phyloP scores from a whole-genome alignment of 2,329 filamentous ascomycete genomes.

The Ophiocordyceps camponoti-leonardi region DNA sequence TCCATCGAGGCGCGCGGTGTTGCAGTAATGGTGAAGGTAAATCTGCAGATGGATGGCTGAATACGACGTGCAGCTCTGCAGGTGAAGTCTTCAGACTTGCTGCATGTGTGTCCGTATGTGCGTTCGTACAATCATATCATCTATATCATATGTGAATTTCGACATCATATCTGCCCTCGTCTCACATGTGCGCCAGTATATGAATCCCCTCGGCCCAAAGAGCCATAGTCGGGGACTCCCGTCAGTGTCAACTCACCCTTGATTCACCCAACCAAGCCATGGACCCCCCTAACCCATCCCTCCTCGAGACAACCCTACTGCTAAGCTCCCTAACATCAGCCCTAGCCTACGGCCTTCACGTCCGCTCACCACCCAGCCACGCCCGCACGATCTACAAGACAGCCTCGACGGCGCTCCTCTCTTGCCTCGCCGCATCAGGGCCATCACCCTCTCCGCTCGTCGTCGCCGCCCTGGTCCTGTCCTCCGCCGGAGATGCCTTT shows the following conservation, averaged over 20 bases:
- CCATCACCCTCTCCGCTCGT: constrained; percentile 7
- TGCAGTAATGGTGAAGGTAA: too few species aligned
- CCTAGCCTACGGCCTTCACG: constrained; percentile 6
- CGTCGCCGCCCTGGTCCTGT: constrained; percentile 11
- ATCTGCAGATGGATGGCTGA: too few species aligned
- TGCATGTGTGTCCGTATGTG: too few species aligned
- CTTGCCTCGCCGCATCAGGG: constrained; percentile 5
- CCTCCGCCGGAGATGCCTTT: constrained; percentile 17
- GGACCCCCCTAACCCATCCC: not conserved
- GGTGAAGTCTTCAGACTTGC: too few species aligned
- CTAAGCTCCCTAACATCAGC: not conserved
- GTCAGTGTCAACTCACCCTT: too few species aligned
- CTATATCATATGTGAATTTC: too few species aligned
- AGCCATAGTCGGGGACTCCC: not conserved
- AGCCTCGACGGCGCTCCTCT: constrained; percentile 13
- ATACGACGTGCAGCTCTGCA: too few species aligned
- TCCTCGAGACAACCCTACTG: not conserved
- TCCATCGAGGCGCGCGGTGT: too few species aligned
- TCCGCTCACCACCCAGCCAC: constrained; percentile 7
- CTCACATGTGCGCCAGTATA: not conserved
- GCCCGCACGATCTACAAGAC: constrained; percentile 15
- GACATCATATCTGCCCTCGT: too few species aligned
- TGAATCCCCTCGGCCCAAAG: not conserved
- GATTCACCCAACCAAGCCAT: not conserved
- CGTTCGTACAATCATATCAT: too few species aligned